Evolutionary conservation across 805 yeast genomes (phyloP), one percentile per base, ranked within the genome.

Genomic region (Ogataea wickerhamii): DNA sequence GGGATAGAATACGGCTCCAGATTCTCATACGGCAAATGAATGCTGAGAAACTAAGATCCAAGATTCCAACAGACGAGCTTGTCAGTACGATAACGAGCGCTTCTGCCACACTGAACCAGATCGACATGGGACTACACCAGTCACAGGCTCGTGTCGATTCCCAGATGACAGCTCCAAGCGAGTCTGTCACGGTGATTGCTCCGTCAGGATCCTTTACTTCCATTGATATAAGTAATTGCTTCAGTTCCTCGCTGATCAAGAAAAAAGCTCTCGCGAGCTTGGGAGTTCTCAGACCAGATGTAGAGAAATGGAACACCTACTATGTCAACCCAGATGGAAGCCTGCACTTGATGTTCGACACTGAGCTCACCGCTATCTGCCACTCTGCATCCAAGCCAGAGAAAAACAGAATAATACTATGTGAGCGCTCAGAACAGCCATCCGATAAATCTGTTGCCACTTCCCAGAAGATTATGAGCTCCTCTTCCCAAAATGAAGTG

Each of bases 291-390:
- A 61, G 54, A 24, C 67, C 69, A 26, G 67, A 68, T 25, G 61
- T 68, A 14, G 66, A 65, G 21, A 54, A 57, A 13, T 86, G 79
- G 66, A 84, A 79, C 42, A 73, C 83, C 0, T 83, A 46, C 30
- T 53, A 81, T 53, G 69, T 81, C 17, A 71, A 75, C 2, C 56
- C 63, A 14, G 56, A 55, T 8, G 67, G 68, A 32, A 55, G 61
- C 38, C 37, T 68, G 36, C 74, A 71, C 44, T 47, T 76, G 19
- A 64, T 87, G 38, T 81, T 74, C 52, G 95, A 85, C 52, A 85
- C 82, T 10, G 95, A 87, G 54, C 69, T 87, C 21, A 87, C 87
- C 3, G 80, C 94, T 0, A 77, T 86, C 6, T 85, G 95, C 52
- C 89, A 83, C 54, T 82, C 93, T 0, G 71, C 76, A 2, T 87